These are phyloP conservation scores for Quercus lobata DNA, from an alignment of 331 rosid genomes.

Conservation along the genomic window DNA sequence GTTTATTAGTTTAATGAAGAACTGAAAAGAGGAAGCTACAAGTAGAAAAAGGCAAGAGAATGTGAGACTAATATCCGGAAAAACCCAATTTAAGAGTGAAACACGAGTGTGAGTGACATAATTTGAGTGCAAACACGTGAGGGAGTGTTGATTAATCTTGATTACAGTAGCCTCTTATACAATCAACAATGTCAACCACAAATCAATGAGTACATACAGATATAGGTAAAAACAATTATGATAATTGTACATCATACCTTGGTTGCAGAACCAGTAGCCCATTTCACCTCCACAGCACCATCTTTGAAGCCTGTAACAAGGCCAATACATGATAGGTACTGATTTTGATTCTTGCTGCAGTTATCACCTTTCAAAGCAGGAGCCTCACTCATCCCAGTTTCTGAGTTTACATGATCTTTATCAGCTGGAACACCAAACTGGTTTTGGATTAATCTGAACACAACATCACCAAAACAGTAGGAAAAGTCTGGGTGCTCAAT, in stretches of 20 bases:
- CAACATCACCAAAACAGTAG: conserved; percentile 78
- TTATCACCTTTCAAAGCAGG: conserved; percentile 29
- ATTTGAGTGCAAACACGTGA: too few relatives aligned
- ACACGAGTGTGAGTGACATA: too few relatives aligned
- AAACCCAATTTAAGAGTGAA: too few relatives aligned
- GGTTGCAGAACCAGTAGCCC: conserved; percentile 77
- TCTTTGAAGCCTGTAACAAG: conserved; percentile 57
- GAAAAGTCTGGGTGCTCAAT: conserved; percentile 87
- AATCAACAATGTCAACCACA: conserved; percentile 18
- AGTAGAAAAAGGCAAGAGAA: too few relatives aligned
- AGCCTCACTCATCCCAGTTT: conserved; percentile 28
- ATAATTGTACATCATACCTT: conserved; percentile 44
- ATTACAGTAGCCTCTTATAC: conserved; percentile 6
- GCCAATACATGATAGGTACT: conserved; percentile 64
- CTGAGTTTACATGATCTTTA: conserved; percentile 24
- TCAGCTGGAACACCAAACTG: conserved; percentile 48
- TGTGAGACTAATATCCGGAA: too few relatives aligned
- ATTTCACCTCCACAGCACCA: conserved; percentile 83
- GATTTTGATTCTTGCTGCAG: conserved; percentile 28
- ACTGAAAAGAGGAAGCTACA: too few relatives aligned
- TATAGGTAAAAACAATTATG: neutral
- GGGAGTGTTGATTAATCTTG: neutral
- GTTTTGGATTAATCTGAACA: conserved; percentile 59
- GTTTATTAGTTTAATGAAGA: too few relatives aligned
- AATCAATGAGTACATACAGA: conserved; percentile 14